A percentile compares a stretch with the other conserved stretches of the same genome.
Conservation (phyloP, 148 eudicot species). For the Beta vulgaris region DNA sequence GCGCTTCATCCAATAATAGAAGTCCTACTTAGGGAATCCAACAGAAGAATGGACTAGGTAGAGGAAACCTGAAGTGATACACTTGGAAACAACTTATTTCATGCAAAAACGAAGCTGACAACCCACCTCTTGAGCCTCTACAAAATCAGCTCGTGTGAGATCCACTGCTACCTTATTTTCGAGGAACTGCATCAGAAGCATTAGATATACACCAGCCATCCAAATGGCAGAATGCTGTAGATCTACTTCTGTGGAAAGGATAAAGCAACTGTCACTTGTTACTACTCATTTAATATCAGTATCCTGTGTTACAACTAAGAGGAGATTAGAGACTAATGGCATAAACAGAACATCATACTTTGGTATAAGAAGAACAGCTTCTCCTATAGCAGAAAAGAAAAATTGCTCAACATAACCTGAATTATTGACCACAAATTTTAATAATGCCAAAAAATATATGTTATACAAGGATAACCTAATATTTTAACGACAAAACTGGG, state of each 20-base stretch:
- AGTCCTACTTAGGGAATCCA: background rate
- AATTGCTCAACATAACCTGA: background rate
- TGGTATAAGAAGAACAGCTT: background rate
- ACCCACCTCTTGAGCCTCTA: slow-evolving; percentile 96
- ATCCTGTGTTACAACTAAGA: too few species aligned
- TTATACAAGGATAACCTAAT: background rate
- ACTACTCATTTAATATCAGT: too few species aligned
- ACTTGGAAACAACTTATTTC: background rate
- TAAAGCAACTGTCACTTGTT: background rate
- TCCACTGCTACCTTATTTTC: slow-evolving; percentile 95
- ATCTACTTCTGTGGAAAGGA: slow-evolving; percentile 71
- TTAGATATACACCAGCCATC: slow-evolving; percentile 89
- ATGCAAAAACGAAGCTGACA: slow-evolving; percentile 8
- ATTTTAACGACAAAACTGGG: too few species aligned
- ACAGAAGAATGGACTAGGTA: background rate
- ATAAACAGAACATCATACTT: background rate
- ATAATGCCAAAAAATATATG: background rate
- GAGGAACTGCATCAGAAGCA: slow-evolving; percentile 94
- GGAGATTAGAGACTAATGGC: background rate
- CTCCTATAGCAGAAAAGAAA: background rate
- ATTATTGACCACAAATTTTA: background rate
- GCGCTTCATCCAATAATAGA: background rate
- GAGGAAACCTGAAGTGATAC: background rate
- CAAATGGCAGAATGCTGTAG: slow-evolving; percentile 92
- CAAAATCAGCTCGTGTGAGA: slow-evolving; percentile 88